These are phyloP conservation scores for Diaporthe sp. DNA, from an alignment of 2,329 filamentous ascomycete species.

Conservation along the genomic window DNA sequence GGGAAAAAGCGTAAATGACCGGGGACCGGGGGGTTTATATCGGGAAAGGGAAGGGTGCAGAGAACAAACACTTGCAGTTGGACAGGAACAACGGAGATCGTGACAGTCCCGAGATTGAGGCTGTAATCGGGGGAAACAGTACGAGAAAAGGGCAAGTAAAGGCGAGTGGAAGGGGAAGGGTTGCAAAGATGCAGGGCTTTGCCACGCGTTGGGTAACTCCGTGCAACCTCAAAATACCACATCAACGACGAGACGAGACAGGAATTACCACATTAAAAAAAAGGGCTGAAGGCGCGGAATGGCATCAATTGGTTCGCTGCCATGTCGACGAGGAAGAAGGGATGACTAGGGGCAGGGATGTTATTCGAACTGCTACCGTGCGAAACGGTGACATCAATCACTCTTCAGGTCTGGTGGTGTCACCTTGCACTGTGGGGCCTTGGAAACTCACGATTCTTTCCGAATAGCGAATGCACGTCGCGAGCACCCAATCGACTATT, in stretches of 20 bases:
- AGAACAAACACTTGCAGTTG: background rate
- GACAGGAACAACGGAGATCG: background rate
- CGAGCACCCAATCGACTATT: background rate
- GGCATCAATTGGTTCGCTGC: conserved; percentile 6
- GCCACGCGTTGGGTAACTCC: conserved; percentile 10
- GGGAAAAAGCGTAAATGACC: background rate
- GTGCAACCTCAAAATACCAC: background rate
- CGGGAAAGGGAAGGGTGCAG: background rate
- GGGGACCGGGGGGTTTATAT: background rate
- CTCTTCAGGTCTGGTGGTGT: too few species aligned
- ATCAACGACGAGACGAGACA: background rate
- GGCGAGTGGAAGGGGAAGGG: background rate
- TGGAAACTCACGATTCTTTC: background rate
- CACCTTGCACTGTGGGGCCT: background rate
- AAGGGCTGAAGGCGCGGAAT: background rate
- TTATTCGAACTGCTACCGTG: background rate
- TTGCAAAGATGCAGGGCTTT: background rate
- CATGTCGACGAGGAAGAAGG: background rate
- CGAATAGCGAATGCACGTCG: background rate
- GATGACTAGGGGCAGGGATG: background rate
- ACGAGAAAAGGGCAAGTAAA: background rate
- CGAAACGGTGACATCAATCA: conserved; percentile 18
- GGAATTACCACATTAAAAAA: background rate
- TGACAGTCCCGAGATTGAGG: conserved; percentile 16
- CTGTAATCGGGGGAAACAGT: background rate